Evolutionary conservation across 306 rosid species (phyloP).

Genomic region (Quercus suber): DNA sequence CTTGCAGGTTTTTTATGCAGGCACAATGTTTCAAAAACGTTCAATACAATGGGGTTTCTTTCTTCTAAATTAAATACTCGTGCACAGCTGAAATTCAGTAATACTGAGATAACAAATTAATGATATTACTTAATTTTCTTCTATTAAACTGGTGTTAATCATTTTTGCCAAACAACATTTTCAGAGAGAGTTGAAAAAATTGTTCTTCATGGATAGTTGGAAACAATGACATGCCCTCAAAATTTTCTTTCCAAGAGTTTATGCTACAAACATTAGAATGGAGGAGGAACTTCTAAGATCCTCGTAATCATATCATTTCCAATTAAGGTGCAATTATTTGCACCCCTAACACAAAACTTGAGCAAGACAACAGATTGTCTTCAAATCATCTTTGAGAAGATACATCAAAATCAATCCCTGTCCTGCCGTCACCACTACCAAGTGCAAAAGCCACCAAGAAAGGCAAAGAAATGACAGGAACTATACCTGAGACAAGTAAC

Average conservation of each 20-base stretch:
- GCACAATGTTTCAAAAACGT: too few species aligned
- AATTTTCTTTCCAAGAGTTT: slow-evolving; percentile 11
- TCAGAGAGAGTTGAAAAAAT: background rate
- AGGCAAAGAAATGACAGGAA: background rate
- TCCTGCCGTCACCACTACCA: background rate
- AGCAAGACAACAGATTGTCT: background rate
- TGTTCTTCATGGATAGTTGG: background rate
- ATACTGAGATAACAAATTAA: background rate
- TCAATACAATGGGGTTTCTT: too few species aligned
- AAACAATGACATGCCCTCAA: slow-evolving; percentile 13
- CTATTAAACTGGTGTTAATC: background rate
- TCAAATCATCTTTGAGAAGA: background rate
- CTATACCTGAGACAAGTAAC: background rate
- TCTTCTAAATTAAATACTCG: too few species aligned
- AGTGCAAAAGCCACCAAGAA: background rate
- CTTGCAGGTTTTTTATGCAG: too few species aligned
- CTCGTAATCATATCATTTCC: background rate
- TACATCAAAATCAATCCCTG: background rate
- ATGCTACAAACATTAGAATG: background rate
- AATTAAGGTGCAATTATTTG: background rate
- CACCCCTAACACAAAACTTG: slow-evolving; percentile 1
- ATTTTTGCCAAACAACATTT: slow-evolving; percentile 2
- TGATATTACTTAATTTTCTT: background rate
- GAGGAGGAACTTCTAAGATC: background rate
- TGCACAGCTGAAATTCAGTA: background rate